Base-by-base conservation (phyloP, 441 rosid genomes). In the Dalechampia spathulata region DNA sequence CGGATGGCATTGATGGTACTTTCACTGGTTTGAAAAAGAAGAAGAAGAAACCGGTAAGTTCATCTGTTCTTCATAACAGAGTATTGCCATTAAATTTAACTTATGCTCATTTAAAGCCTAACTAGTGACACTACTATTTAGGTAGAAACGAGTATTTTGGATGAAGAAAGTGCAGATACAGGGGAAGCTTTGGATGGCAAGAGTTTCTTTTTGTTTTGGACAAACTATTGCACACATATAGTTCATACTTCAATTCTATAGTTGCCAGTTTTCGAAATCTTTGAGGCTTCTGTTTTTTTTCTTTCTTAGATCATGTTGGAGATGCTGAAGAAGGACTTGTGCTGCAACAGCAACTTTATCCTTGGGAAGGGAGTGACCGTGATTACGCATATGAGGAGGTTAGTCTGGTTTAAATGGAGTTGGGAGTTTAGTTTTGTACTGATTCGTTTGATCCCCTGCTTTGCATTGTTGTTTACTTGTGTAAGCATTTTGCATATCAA, bases 31-130 rank as follows among this genome's bases (percentile, higher is more conserved):
- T 83, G 77, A 92, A 92, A 69, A 92, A 92, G 82, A 92, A 92
- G 84, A 92, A 93, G 71, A 93, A 93, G 87, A 92, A 89, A 62
- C 92, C 76, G 0, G 99, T 89, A 63, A 82, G 90, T 73, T 44
- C 39, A 22, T 27, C 15, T 40, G 43, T 47, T 23, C 37, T 61
- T 36, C 19, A 20, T 44, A 12, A 30, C 34, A 8, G 17, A 41
- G n/a, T n/a, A 16, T 50, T 44, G 21, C 9, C 46, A 3, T 20
- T 37, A 8, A 10, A 16, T 57, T 16, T 19, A 15, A 39, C 1
- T 39, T 39, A 15, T 39, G 20, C 5, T 5, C n/a, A 15, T n/a
- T 39, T 39, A 39, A 4, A 39, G 1, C 19, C 8, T n/a, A 39
- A 15, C 5, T 14, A n/a, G n/a, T n/a, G 34, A 30, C 4, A 10